Conservation (phyloP, 305 asterid species). For the Solanum aculeatissimum region DNA sequence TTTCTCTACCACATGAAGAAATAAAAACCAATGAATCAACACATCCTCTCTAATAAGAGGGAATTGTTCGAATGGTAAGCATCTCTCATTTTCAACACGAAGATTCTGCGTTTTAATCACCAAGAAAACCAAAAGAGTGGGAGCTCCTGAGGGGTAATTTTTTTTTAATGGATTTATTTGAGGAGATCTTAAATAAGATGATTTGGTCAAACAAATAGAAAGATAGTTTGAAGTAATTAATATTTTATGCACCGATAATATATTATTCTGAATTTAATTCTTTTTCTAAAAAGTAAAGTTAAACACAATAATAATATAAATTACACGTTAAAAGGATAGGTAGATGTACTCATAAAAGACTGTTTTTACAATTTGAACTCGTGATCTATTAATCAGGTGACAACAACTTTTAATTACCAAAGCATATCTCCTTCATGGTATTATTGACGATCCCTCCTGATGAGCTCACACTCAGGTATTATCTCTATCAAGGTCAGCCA, state of each 20-base stretch:
- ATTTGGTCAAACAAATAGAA: not conserved
- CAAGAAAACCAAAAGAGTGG: no score
- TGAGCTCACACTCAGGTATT: no score
- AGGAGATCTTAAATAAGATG: not conserved
- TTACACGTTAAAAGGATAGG: not conserved
- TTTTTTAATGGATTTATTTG: not conserved
- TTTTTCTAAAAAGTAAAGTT: not conserved
- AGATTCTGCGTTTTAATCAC: no score
- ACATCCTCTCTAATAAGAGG: no score
- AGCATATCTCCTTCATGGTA: not conserved
- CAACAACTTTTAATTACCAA: not conserved
- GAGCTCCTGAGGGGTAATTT: no score
- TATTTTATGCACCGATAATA: not conserved
- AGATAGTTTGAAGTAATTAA: not conserved
- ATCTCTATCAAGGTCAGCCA: no score
- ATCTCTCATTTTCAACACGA: no score
- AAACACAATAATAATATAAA: not conserved
- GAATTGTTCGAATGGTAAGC: no score
- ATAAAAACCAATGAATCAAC: not conserved
- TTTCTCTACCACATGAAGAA: constrained; percentile 3
- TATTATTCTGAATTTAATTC: no score
- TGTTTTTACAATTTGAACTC: no score
- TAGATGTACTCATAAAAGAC: not conserved
- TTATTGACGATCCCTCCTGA: no score
- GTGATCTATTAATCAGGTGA: not conserved